A percentile compares a stretch with the other conserved stretches of the same genome.
phyloP scores from a whole-genome alignment of 1,284 basidiomycete genomes.

The Leccinum pseudoinsigne region DNA sequence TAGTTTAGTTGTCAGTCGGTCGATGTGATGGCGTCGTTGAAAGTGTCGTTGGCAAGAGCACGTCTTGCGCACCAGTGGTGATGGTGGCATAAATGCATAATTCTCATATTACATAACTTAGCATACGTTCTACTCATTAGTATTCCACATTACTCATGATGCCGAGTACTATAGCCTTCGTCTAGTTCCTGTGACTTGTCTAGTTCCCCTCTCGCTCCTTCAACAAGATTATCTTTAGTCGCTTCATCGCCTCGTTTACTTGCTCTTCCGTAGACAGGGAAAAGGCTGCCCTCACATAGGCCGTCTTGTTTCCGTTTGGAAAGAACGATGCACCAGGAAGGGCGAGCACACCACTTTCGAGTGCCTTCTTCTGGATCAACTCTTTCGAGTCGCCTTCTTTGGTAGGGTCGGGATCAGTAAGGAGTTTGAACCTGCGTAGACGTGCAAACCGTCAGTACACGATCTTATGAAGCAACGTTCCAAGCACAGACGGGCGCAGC shows the following conservation, averaged over 20 bases:
- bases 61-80: not conserved
- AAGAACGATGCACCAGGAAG: constrained; percentile 83
- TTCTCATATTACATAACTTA: not conserved
- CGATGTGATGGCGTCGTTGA: not conserved
- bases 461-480: constrained; percentile 13
- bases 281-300: constrained; percentile 82
- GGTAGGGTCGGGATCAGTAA: constrained; percentile 43
- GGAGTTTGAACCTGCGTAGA: constrained; percentile 63
- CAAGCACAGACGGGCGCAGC: constrained; percentile 7
- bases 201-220: constrained; percentile 38
- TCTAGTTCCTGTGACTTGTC: not conserved
- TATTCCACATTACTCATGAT: constrained; percentile 12
- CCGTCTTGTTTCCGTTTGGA: constrained; percentile 64
- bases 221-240: constrained; percentile 65
- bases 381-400: constrained; percentile 69
- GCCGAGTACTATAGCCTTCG: not conserved
- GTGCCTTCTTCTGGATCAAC: constrained; percentile 79
- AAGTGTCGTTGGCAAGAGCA: not conserved
- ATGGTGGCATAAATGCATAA: not conserved
- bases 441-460: constrained; percentile 15
- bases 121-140: not conserved
- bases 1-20: not conserved
- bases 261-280: constrained; percentile 70
- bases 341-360: constrained; percentile 83
- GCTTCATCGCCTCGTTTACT: constrained; percentile 73